A percentile compares a stretch with the other conserved stretches of the same genome.
Conservation (phyloP, 2,329 filamentous ascomycete species). For the Calonectria multiphialidica region DNA sequence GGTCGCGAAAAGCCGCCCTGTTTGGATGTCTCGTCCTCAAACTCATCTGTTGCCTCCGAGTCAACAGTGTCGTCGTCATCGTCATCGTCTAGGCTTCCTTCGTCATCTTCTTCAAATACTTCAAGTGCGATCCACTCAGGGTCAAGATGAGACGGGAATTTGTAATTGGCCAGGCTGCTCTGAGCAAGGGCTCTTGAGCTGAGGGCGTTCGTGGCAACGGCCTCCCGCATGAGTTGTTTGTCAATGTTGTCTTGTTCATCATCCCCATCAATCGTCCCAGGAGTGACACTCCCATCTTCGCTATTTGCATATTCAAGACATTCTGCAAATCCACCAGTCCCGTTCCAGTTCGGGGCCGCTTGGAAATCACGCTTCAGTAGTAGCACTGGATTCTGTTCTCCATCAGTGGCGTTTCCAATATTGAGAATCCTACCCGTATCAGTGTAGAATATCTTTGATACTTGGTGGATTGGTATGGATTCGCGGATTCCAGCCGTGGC, state of each 20-base stretch:
- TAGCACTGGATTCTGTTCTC: slow-evolving; percentile 51
- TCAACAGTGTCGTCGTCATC: slow-evolving; percentile 64
- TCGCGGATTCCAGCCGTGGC: slow-evolving; percentile 62
- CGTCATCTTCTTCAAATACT: slow-evolving; percentile 75
- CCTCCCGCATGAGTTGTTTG: slow-evolving; percentile 54
- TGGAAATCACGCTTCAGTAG: slow-evolving; percentile 47
- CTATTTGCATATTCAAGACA: slow-evolving; percentile 55
- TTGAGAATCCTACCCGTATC: slow-evolving; percentile 92
- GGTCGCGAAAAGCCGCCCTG: slow-evolving; percentile 16
- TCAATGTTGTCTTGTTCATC: slow-evolving; percentile 60
- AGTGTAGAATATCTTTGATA: slow-evolving; percentile 94
- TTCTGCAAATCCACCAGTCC: slow-evolving; percentile 11
- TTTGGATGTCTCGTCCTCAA: slow-evolving; percentile 27
- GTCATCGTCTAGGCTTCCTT: slow-evolving; percentile 43
- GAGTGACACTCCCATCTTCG: background rate
- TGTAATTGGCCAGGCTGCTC: slow-evolving; percentile 27
- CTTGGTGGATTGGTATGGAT: slow-evolving; percentile 65
- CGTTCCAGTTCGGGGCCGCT: slow-evolving; percentile 16
- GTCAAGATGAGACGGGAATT: slow-evolving; percentile 80
- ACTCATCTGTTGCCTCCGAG: slow-evolving; percentile 46
- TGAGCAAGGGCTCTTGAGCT: slow-evolving; percentile 5
- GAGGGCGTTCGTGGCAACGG: background rate
- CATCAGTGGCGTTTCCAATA: slow-evolving; percentile 70
- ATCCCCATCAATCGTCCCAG: slow-evolving; percentile 33
- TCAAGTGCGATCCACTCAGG: slow-evolving; percentile 94